A percentile compares a stretch with the other conserved stretches of the same genome.
phyloP scores from a whole-genome alignment of 495 filamentous ascomycete genomes.

The Penicillium angulare region DNA sequence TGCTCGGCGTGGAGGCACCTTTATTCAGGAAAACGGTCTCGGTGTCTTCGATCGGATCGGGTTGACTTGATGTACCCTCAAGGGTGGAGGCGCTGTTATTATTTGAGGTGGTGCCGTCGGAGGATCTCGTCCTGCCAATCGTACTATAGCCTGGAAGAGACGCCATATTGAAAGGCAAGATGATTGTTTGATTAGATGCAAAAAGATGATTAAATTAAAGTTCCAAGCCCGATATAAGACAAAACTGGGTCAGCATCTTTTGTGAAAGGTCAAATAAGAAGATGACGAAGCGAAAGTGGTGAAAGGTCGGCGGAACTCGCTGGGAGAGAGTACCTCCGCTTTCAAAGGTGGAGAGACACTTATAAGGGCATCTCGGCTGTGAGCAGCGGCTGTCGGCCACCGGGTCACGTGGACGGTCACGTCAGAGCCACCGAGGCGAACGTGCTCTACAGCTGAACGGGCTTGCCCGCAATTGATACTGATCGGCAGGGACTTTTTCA shows the following conservation, averaged over 20 bases:
- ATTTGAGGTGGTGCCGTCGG: constrained; percentile 28
- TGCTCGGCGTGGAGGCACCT: constrained; percentile 20
- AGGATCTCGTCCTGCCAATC: constrained; percentile 28
- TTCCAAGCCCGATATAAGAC: not conserved
- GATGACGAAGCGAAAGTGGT: not conserved
- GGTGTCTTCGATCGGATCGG: constrained; percentile 30
- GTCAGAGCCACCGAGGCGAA: constrained; percentile 1
- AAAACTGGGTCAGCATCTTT: constrained; percentile 9
- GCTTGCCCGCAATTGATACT: not conserved
- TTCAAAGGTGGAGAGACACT: constrained; percentile 1
- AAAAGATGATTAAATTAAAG: not conserved
- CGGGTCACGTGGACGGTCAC: not conserved
- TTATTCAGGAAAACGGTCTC: constrained; percentile 47
- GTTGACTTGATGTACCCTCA: constrained; percentile 6
- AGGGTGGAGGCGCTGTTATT: constrained; percentile 16
- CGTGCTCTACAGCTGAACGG: not conserved
- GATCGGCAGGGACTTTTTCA: not conserved
- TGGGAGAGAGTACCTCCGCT: constrained; percentile 1
- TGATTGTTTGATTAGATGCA: not conserved
- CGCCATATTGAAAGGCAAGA: constrained; percentile 34
- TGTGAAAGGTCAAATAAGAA: not conserved
- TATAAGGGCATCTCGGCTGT: constrained; percentile 2
- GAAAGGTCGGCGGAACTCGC: not conserved
- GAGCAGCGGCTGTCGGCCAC: constrained; percentile 4
- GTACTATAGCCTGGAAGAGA: constrained; percentile 37